These are phyloP conservation scores for Epichloe coenophiala DNA, from an alignment of 2,329 filamentous ascomycete genomes.

Conservation along the genomic window DNA sequence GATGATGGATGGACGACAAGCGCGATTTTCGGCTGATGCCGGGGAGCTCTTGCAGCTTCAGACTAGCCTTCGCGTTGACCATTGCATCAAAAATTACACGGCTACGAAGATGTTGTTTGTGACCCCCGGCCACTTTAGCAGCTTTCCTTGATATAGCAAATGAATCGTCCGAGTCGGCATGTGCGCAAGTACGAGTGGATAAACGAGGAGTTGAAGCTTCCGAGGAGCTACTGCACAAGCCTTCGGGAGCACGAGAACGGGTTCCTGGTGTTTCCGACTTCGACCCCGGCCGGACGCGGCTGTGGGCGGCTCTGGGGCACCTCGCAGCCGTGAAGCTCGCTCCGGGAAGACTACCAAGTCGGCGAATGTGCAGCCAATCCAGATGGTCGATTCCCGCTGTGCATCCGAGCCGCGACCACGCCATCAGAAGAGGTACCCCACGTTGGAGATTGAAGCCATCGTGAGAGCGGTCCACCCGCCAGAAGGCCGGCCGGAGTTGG, in stretches of 20 bases:
- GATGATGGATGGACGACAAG: conserved; percentile 37
- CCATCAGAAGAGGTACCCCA: neutral
- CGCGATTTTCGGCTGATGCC: conserved; percentile 33
- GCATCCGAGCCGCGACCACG: neutral
- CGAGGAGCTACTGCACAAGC: neutral
- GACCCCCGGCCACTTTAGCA: neutral
- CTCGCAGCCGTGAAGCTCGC: conserved; percentile 7
- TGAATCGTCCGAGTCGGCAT: neutral
- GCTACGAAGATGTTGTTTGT: neutral
- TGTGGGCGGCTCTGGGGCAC: conserved; percentile 4
- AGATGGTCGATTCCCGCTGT: neutral
- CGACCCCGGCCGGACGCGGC: conserved; percentile 3
- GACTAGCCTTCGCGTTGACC: neutral
- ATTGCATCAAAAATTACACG: neutral
- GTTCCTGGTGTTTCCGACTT: conserved; percentile 4
- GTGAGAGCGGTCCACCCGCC: neutral
- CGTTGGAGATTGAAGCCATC: neutral
- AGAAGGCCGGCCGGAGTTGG: neutral
- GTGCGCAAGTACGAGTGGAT: neutral
- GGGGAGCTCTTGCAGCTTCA: neutral
- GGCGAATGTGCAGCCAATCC: neutral
- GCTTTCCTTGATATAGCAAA: neutral
- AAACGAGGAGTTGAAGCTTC: neutral
- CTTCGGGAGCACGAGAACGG: conserved; percentile 1
- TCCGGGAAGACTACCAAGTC: conserved; percentile 1